Evolutionary conservation across 768 basidiomycete species (phyloP), one percentile per base, ranked within the genome.

Genomic region (Tulasnella sp.): DNA sequence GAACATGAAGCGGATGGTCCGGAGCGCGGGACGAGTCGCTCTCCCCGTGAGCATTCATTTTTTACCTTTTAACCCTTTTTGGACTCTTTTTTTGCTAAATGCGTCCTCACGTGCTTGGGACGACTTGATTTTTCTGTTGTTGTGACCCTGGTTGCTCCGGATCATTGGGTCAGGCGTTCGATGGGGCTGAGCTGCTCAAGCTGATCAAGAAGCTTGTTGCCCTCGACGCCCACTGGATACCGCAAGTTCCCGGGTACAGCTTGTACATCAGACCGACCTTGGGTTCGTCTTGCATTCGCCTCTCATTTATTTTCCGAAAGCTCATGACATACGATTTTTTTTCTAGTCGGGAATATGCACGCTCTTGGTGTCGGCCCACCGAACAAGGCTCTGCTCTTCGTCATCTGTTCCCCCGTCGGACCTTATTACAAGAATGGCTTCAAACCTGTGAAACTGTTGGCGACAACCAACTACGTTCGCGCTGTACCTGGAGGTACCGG

Each of bases 221-320:
- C 27, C 83, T 95, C 71, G 97, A 98, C 83, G 91, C 90, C 81
- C 89, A 93, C 80, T 99, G 97, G 97, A 94, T 99, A 82, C 97
- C 97, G 24, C 89, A 89, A 79, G 91, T 93, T 82, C 90, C 92
- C 10, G 96, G 95, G 21, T 92, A 97, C 86, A 96, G 95, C 85
- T 85, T 99, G 77, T 99, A 98, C 85, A 91, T 99, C 81, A 92
- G 97, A 79, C 93, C 94, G 39, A 93, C 92, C 12, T 84, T 95
- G 82, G 94, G 52, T 39, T 71, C 34, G 18, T 74, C 27, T 9
- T 31, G 38, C 52, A 31, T 31, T 80, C 39, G 75, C 31, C 19
- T 14, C 24, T 31, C 38, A 76, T 34, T n/a, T 48, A 48, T 52
- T 34, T 9, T n/a, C n/a, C 76, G 74, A 42, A 4, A 36, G 36